Percentiles rank a stretch among this genome's conserved stretches.
These are phyloP conservation scores for Boletus rubropictus DNA, from an alignment of 768 basidiomycete species.

Conservation along the genomic window DNA sequence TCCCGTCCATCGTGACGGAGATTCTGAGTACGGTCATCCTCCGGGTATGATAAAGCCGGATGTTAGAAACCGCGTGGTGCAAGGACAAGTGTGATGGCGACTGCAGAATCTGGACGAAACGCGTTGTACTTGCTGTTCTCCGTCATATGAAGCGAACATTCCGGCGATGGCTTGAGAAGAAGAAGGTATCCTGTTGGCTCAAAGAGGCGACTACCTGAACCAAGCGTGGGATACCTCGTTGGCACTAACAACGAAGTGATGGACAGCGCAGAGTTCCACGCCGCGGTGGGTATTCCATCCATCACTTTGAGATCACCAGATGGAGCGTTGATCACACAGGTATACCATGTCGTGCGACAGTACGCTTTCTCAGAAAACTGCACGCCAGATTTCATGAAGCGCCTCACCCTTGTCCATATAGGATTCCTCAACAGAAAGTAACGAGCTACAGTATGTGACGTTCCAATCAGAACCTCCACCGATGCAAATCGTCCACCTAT, in stretches of 20 bases:
- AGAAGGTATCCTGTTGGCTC: no score
- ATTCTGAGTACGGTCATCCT: not conserved
- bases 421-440: slow-evolving; percentile 60
- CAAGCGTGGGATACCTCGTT: not conserved
- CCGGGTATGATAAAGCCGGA: not conserved
- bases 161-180: no score
- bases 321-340: slow-evolving; percentile 35
- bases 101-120: not conserved
- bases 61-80: not conserved
- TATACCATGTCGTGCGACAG: slow-evolving; percentile 64
- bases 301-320: not conserved
- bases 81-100: not conserved
- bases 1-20: not conserved
- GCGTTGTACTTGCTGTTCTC: no score
- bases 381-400: not conserved
- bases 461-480: not conserved
- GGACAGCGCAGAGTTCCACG: slow-evolving; percentile 61
- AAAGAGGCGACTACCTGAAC: no score
- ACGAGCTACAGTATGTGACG: slow-evolving; percentile 63
- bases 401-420: slow-evolving; percentile 5
- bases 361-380: slow-evolving; percentile 8
- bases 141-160: no score
- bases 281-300: slow-evolving; percentile 37
- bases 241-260: slow-evolving; percentile 24
- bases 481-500: not conserved